phyloP scores from a whole-genome alignment of 164 flowering plant species.

The Cinnamomum micranthum region DNA sequence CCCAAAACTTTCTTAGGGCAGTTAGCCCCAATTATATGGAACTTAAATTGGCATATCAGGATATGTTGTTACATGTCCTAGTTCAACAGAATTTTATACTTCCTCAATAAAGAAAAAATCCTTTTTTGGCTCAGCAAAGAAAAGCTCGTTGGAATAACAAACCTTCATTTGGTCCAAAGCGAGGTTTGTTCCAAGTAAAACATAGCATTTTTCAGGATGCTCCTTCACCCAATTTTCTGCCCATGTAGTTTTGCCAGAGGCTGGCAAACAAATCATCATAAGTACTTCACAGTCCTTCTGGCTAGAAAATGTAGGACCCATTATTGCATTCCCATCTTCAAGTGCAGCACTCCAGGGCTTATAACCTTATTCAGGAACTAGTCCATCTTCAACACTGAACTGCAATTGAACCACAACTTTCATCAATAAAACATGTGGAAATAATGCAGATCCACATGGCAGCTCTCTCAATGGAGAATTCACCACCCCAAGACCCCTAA shows the following conservation, averaged over 20 bases:
- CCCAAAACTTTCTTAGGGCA: no score
- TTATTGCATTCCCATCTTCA: constrained; percentile 42
- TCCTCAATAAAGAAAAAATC: no score
- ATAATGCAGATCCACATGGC: constrained; percentile 45
- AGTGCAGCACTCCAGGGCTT: constrained; percentile 55
- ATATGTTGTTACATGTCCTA: no score
- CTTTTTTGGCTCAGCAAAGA: no score
- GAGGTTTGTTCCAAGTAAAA: constrained; percentile 61
- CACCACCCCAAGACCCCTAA: constrained; percentile 38
- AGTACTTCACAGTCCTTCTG: constrained; percentile 44
- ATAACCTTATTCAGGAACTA: constrained; percentile 51
- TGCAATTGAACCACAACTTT: constrained; percentile 61
- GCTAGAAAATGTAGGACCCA: constrained; percentile 38
- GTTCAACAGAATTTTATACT: no score
- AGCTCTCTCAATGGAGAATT: constrained; percentile 21
- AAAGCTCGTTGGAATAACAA: background rate
- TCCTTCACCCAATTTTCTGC: constrained; percentile 63
- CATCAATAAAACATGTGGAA: constrained; percentile 60
- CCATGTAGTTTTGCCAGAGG: constrained; percentile 67
- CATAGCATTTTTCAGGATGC: constrained; percentile 57
- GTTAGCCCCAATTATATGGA: background rate
- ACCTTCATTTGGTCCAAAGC: constrained; percentile 72
- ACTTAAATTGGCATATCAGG: background rate
- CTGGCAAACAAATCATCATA: constrained; percentile 75
- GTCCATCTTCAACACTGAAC: constrained; percentile 52